A percentile compares a stretch with the other conserved stretches of the same genome.
These are phyloP conservation scores for Pisolithus tinctorius DNA, from an alignment of 768 basidiomycete genomes.

Conservation along the genomic window DNA sequence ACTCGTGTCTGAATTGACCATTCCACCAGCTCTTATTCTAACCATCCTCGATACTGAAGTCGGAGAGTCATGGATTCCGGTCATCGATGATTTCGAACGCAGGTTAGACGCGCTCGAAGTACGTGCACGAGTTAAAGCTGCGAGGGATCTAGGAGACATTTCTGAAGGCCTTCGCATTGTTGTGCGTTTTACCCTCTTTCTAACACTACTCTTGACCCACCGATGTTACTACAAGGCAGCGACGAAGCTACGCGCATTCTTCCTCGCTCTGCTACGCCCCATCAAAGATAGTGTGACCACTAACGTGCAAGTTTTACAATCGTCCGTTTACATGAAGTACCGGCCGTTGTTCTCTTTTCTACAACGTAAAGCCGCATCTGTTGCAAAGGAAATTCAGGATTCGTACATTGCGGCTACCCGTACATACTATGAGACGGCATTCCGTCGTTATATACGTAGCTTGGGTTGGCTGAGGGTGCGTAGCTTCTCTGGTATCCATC, in stretches of 20 bases:
- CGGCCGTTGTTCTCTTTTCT: slow-evolving; percentile 78
- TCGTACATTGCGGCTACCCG: slow-evolving; percentile 80
- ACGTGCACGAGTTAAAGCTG: slow-evolving; percentile 80
- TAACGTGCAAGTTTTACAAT: slow-evolving; percentile 91
- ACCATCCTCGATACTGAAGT: slow-evolving; percentile 81
- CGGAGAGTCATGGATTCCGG: slow-evolving; percentile 81
- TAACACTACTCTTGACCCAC: neutral
- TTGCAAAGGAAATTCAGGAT: slow-evolving; percentile 83
- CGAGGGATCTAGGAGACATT: slow-evolving; percentile 75
- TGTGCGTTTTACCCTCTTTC: slow-evolving; percentile 39
- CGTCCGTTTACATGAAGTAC: slow-evolving; percentile 79
- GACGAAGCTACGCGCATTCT: slow-evolving; percentile 81
- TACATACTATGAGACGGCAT: slow-evolving; percentile 93
- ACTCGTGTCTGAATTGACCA: slow-evolving; percentile 71
- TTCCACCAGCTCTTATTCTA: slow-evolving; percentile 73
- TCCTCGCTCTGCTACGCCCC: slow-evolving; percentile 76
- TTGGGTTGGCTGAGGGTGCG: slow-evolving; percentile 72
- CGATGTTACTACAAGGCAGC: slow-evolving; percentile 55
- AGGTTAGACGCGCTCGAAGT: slow-evolving; percentile 61
- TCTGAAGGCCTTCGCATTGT: slow-evolving; percentile 85
- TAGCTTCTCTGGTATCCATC: neutral
- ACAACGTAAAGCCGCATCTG: slow-evolving; percentile 69
- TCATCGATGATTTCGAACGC: slow-evolving; percentile 75
- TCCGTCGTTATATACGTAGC: slow-evolving; percentile 81
- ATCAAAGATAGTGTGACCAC: slow-evolving; percentile 79